Percentiles rank a stretch among this genome's conserved stretches.
Conservation (phyloP, 305 asterid species). For the Solanum chacoense region DNA sequence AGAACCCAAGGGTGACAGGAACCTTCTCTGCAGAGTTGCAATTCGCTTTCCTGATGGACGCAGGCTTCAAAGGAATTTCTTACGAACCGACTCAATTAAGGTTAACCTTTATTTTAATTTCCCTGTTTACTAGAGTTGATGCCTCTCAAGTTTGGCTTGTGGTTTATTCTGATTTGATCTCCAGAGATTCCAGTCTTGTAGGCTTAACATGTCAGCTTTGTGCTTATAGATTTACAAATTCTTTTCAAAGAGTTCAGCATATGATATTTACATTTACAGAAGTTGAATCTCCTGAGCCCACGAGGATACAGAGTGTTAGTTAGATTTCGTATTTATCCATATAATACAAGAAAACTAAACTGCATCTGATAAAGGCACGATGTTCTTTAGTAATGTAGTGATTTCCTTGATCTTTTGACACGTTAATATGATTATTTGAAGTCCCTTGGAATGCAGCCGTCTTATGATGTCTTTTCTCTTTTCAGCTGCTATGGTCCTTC, state of each 20-base stretch:
- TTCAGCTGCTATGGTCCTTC: constrained; percentile 86
- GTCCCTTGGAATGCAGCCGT: background rate
- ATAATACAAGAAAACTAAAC: background rate
- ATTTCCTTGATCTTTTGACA: background rate
- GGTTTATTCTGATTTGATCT: background rate
- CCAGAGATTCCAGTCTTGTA: background rate
- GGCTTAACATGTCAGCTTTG: background rate
- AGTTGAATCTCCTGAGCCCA: background rate
- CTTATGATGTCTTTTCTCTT: constrained; percentile 6
- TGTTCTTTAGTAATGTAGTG: background rate
- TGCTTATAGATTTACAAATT: background rate
- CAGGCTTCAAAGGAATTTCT: constrained; percentile 84
- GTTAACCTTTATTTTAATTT: constrained; percentile 13
- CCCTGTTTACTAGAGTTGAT: background rate
- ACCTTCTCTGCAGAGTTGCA: constrained; percentile 71
- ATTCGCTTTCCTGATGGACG: constrained; percentile 96
- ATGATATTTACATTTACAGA: background rate
- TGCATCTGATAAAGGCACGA: background rate
- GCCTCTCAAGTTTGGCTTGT: background rate
- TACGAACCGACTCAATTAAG: constrained; percentile 74
- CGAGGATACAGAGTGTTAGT: background rate
- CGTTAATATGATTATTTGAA: background rate
- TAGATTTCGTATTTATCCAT: background rate
- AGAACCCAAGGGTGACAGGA: constrained; percentile 75
- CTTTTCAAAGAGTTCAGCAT: background rate